Base-by-base conservation (phyloP, 176 grass and related monocot species). In the Oryza brachyantha region DNA sequence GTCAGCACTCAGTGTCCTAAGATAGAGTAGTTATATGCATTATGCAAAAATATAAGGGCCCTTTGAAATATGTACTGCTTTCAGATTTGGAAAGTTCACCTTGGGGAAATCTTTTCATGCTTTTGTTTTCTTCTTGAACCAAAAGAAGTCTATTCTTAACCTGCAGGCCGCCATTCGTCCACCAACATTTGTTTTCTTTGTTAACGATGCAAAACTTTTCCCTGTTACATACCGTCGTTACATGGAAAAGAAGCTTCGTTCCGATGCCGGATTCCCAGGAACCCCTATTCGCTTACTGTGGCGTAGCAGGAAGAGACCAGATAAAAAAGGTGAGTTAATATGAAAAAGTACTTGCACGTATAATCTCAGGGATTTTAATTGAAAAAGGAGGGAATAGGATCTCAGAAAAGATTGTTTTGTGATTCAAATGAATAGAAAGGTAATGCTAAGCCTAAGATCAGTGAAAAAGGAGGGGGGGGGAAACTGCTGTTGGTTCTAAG, bases 121-220 rank as follows among this genome's bases (percentile, higher is more conserved):
- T 38, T 74, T 74, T 40, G 0, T 40, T 32, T 32, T 40, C 7
- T 38, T 29, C 61, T 45, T 29, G 39, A 3, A 22, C 64, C 69
- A 13, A 86, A 57, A 5, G 36, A 62, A 28, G 8, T 2, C 68
- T 38, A 14, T 40, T 78, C 72, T 32, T 69, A 11, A 70, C 41
- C 68, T 86, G 72, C 66, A 94, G 94, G 94, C 89, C 84, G 94
- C 94, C 73, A 16, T 90, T 42, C 72, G 89, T 61, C 94, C 94
- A 12, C 91, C 94, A 66, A 97, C 94, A 19, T 97, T 97, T 79
- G 94, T 97, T 77, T 88, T 97, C 77, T 92, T 97, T 65, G 94
- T 97, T 34, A 97, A 97, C 32, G 94, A 97, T 42, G 91, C 85
- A 2, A 97, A 97, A 81, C 89, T 97, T 24, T 94, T 94, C 68